Percentiles rank a stretch among this genome's conserved stretches.
These are phyloP conservation scores for Calocybe gangraenosa DNA, from an alignment of 768 basidiomycete species.

Conservation along the genomic window DNA sequence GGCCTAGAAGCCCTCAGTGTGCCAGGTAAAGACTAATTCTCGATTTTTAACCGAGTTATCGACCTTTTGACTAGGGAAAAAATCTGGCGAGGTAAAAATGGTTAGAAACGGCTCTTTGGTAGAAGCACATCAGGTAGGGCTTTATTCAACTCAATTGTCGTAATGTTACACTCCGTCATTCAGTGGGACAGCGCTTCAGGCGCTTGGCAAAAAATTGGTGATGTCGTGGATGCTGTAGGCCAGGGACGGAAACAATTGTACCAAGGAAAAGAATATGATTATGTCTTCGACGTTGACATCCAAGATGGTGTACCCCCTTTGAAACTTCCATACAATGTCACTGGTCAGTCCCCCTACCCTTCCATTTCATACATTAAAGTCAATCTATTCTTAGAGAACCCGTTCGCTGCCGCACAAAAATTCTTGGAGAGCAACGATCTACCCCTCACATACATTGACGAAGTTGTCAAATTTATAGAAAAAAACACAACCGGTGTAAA, in stretches of 20 bases:
- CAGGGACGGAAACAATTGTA: conserved; percentile 88
- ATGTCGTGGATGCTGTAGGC: conserved; percentile 93
- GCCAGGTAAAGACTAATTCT: conserved; percentile 52
- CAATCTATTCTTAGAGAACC: conserved; percentile 62
- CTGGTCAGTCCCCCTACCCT: conserved; percentile 45
- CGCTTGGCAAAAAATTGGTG: conserved; percentile 91
- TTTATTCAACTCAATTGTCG: not conserved
- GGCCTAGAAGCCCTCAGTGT: conserved; percentile 73
- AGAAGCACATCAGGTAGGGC: conserved; percentile 79
- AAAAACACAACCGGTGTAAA: conserved; percentile 81
- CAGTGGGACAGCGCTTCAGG: conserved; percentile 76
- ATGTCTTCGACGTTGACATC: conserved; percentile 98
- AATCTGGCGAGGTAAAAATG: conserved; percentile 93
- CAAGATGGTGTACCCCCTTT: conserved; percentile 89
- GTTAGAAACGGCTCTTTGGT: conserved; percentile 74
- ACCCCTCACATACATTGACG: conserved; percentile 76
- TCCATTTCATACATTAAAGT: not conserved
- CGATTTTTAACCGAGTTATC: not conserved
- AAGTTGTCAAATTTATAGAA: conserved; percentile 92
- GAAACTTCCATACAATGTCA: conserved; percentile 90
- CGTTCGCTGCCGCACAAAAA: conserved; percentile 82
- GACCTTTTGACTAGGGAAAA: conserved; percentile 59
- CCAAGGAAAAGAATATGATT: conserved; percentile 94
- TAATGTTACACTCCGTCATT: not conserved
- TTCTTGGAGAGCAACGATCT: conserved; percentile 86